Evolutionary conservation across 208 protist species (phyloP).

Genomic region (Leishmania amazonensis): DNA sequence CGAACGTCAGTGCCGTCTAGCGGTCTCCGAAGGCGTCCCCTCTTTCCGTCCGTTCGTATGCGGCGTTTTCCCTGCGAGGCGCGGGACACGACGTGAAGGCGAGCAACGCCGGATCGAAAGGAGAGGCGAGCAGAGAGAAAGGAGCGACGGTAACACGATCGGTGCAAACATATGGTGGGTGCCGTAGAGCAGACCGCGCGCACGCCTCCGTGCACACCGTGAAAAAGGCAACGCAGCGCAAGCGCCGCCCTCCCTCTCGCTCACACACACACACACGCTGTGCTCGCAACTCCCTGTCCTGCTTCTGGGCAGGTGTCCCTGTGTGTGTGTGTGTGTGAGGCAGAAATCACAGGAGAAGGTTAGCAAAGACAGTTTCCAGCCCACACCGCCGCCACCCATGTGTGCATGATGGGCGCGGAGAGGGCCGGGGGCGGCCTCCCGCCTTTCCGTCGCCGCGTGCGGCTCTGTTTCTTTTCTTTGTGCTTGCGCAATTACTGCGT

Average conservation of each 20-base stretch:
- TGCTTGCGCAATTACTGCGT: neutral
- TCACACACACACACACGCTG: neutral
- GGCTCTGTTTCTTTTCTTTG: neutral
- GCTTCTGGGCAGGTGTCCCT: neutral
- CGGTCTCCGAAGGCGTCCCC: neutral
- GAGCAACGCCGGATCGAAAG: neutral
- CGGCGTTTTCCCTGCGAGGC: neutral
- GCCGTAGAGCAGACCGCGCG: neutral
- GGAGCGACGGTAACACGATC: neutral
- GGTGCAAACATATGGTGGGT: neutral
- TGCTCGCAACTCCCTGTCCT: neutral
- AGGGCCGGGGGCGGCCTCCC: neutral
- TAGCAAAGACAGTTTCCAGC: too few relatives aligned
- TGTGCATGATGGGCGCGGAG: neutral
- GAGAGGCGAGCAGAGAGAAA: neutral
- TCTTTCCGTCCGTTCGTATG: neutral
- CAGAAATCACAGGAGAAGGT: neutral
- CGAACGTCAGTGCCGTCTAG: conserved; percentile 1
- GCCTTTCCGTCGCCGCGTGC: neutral
- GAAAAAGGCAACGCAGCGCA: neutral
- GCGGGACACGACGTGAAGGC: neutral
- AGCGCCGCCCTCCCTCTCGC: neutral
- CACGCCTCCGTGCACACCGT: neutral
- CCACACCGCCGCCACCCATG: too few relatives aligned
- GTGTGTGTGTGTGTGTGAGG: neutral